Evolutionary conservation across 805 yeast species (phyloP), one percentile per base, ranked within the genome.

Genomic region (Sugiyamaella mastotermitis): DNA sequence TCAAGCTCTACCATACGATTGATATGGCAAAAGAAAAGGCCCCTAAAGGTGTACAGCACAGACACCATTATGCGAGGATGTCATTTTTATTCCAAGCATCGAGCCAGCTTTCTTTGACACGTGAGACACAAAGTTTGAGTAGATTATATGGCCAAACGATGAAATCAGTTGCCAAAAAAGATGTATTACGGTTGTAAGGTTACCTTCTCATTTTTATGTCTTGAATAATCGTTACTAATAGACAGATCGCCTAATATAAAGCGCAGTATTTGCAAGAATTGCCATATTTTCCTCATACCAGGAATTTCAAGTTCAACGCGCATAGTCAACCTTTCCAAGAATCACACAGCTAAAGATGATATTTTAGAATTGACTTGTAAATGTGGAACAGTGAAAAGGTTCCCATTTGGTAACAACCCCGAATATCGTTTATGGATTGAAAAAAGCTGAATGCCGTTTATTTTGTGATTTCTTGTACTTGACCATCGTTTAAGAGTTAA

Each of bases 211-310:
- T n/a, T n/a, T n/a, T n/a, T n/a, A n/a, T n/a, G n/a, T n/a, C n/a
- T n/a, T n/a, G n/a, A n/a, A n/a, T n/a, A n/a, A n/a, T n/a, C n/a
- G n/a, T n/a, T n/a, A n/a, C n/a, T n/a, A n/a, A n/a, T n/a, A n/a
- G n/a, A n/a, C n/a, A n/a, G n/a, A n/a, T 70, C 81, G 33, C 53
- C 49, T 0, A 46, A 45, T 4, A 51, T 85, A 8, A 86, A 86
- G 57, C 65, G 94, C 47, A 66, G 71, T 0, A 53, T 79, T 11
- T 86, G 95, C 58, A 84, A 83, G 49, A 61, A 60, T 25, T 86
- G 95, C 57, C 60, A 71, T 31, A 56, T 76, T 6, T 43, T 71
- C 7, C 60, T 72, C 43, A 50, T 74, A 1, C 76, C 80, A 0
- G 80, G 78, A 0, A 35, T 64, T 13, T 66, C 69, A 14, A 51